phyloP scores from a whole-genome alignment of 2,329 filamentous ascomycete genomes.

The Scedosporium boydii region DNA sequence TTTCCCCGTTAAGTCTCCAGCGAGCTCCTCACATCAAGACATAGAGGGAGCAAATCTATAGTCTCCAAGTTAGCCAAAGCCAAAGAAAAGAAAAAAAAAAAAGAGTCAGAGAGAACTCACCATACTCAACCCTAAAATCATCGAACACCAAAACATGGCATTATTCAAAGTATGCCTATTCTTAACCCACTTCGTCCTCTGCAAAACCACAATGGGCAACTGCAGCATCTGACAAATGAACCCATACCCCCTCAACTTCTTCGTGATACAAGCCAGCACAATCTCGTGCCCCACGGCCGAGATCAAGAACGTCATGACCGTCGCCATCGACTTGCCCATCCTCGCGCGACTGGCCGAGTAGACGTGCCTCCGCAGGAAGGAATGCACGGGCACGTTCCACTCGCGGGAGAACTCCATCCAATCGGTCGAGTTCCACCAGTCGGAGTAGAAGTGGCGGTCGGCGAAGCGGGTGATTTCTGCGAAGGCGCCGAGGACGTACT shows the following conservation, averaged over 20 bases:
- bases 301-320: slow-evolving; percentile 83
- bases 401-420: slow-evolving; percentile 94
- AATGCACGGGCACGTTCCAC: slow-evolving; percentile 97
- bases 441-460: slow-evolving; percentile 84
- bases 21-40: slow-evolving; percentile 31
- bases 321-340: slow-evolving; percentile 69
- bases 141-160: slow-evolving; percentile 82
- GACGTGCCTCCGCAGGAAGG: slow-evolving; percentile 89
- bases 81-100: not conserved
- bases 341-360: slow-evolving; percentile 73
- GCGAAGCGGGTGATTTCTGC: slow-evolving; percentile 91
- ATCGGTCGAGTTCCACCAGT: slow-evolving; percentile 71
- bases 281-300: slow-evolving; percentile 86
- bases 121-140: slow-evolving; percentile 78
- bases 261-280: slow-evolving; percentile 95
- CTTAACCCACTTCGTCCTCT: slow-evolving; percentile 68
- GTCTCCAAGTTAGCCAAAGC: slow-evolving; percentile 8
- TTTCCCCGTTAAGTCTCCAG: not conserved
- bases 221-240: slow-evolving; percentile 95
- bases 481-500: slow-evolving; percentile 89
- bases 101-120: slow-evolving; percentile 37
- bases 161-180: slow-evolving; percentile 75
- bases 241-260: slow-evolving; percentile 90
- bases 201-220: slow-evolving; percentile 86
- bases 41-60: slow-evolving; percentile 43